Evolutionary conservation across 2,329 filamentous ascomycete species (phyloP), one percentile per base, ranked within the genome.

Genomic region (Bipolaris cookei): DNA sequence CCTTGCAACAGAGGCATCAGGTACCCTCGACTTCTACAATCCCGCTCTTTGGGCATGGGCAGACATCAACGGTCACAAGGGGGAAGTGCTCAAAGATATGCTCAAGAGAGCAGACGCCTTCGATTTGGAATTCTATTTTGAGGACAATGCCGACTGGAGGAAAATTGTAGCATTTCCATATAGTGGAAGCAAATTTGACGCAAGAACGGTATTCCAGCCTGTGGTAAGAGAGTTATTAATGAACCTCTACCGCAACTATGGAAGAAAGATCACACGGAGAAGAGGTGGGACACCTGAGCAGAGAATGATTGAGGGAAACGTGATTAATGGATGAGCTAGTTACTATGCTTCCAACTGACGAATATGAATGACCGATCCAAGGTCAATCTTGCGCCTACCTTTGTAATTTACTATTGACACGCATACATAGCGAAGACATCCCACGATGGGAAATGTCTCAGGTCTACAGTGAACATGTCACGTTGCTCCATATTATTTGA

Each of bases 111-210:
- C 72, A 2, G 68, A 72, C 13, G 65, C 55, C 2, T 76, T 76
- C 16, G 62, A 66, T n/a, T 45, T 76, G 20, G 66, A 74, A 28
- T 75, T 75, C 38, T 76, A 74, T 54, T 66, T 70, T 7, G 68
- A 72, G 35, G 62, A 65, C 16, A 66, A 73, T 25, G 59, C 61
- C 8, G 63, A 70, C 18, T 72, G 69, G 64, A 59, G 37, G 5
- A 65, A 63, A 16, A 71, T 74, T 25, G 71, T 76, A 4, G 59
- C 67, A 1, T 76, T 76, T 43, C 73, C 73, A 2, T 76, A 76
- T 47, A 59, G 68, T 48, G 73, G 72, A 10, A 59, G 63, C 30
- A 74, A 68, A 51, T 76, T 76, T 48, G 71, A 76, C 43, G 61
- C 67, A 13, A 64, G 66, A 32, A 65, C 67, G 1, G 54, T 52